These are phyloP conservation scores for Limnanthes douglasii DNA, from an alignment of 345 rosid species.

Conservation along the genomic window DNA sequence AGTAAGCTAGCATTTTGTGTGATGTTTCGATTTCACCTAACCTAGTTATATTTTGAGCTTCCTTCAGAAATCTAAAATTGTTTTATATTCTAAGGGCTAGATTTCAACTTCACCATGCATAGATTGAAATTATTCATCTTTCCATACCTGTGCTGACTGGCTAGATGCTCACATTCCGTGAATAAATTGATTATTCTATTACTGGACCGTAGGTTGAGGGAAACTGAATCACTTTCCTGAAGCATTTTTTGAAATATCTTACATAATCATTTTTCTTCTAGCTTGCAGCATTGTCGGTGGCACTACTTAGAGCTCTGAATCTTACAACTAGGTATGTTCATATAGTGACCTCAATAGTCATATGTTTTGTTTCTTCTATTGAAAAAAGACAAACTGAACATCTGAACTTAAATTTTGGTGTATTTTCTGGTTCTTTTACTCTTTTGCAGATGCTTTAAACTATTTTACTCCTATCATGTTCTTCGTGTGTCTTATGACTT, in stretches of 20 bases:
- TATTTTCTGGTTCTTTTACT: constrained; percentile 8
- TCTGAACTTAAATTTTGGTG: constrained; percentile 1
- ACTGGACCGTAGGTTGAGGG: constrained; percentile 1
- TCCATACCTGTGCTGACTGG: neutral
- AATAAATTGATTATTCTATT: constrained; percentile 1
- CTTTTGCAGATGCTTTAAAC: constrained; percentile 3
- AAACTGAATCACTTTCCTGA: constrained; percentile 2
- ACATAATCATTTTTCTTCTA: constrained; percentile 21
- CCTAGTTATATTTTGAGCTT: too few species aligned
- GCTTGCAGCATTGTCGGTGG: constrained; percentile 87
- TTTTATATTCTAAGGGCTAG: too few species aligned
- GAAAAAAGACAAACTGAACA: constrained; percentile 1
- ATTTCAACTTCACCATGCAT: neutral
- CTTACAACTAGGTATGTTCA: constrained; percentile 59
- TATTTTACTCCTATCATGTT: too few species aligned
- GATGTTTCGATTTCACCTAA: too few species aligned
- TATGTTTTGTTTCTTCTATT: constrained; percentile 6
- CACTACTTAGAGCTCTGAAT: constrained; percentile 80
- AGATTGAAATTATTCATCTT: neutral
- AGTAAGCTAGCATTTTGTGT: too few species aligned
- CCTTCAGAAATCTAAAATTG: too few species aligned
- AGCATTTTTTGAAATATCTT: constrained; percentile 6
- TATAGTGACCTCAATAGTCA: neutral
- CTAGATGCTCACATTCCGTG: neutral
- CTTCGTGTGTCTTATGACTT: too few species aligned